Conservation (phyloP, 305 asterid genomes). For the Lippia alba region DNA sequence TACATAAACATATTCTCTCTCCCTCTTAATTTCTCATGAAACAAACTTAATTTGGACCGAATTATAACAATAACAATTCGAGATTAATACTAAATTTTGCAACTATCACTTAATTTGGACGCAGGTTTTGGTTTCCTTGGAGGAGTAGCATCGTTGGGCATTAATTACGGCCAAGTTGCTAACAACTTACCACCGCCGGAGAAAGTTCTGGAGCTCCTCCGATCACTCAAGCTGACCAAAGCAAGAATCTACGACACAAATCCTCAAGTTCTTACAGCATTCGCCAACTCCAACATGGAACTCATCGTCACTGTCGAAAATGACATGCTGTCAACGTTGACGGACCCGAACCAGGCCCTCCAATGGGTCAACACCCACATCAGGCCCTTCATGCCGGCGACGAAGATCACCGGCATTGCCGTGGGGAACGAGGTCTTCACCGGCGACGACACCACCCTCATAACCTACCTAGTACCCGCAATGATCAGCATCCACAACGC, state of each 20-base stretch:
- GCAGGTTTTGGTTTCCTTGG: slow-evolving; percentile 46
- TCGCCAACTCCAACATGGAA: slow-evolving; percentile 72
- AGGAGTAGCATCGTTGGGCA: slow-evolving; percentile 68
- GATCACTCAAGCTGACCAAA: slow-evolving; percentile 58
- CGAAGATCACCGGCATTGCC: slow-evolving; percentile 72
- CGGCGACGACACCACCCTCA: slow-evolving; percentile 59
- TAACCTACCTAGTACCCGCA: slow-evolving; percentile 73
- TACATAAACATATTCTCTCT: not conserved
- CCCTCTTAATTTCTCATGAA: not conserved
- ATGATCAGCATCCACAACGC: slow-evolving; percentile 78
- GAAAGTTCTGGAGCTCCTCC: slow-evolving; percentile 62
- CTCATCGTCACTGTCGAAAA: slow-evolving; percentile 79
- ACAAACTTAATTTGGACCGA: not conserved
- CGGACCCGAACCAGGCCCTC: slow-evolving; percentile 64
- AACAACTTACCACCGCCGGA: slow-evolving; percentile 82
- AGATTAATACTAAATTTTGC: too few relatives aligned
- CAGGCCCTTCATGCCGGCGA: slow-evolving; percentile 67
- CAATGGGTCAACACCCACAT: slow-evolving; percentile 75
- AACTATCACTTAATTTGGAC: not conserved
- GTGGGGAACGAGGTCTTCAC: slow-evolving; percentile 86
- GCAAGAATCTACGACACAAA: slow-evolving; percentile 91
- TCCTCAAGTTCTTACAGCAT: slow-evolving; percentile 63
- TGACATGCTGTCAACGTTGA: slow-evolving; percentile 53
- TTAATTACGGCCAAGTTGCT: slow-evolving; percentile 92
- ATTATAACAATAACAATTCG: not conserved